phyloP scores from a whole-genome alignment of 2,329 filamentous ascomycete genomes.

The Ceratocystis papillata region DNA sequence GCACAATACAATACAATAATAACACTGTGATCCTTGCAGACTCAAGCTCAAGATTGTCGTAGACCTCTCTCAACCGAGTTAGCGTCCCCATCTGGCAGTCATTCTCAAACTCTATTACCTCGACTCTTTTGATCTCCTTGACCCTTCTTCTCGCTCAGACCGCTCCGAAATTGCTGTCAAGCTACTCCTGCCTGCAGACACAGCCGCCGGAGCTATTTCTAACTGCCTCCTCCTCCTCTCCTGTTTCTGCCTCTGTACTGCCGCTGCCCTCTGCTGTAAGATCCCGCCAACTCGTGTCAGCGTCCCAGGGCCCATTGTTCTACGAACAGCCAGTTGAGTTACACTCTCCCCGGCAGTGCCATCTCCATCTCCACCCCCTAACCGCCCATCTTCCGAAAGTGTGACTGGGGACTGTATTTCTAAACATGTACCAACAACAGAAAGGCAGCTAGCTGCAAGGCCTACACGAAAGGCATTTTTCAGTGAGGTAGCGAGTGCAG shows the following conservation, averaged over 20 bases:
- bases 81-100: too few species aligned
- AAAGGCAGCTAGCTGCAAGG: conserved; percentile 43
- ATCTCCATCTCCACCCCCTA: not conserved
- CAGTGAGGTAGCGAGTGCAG: conserved; percentile 52
- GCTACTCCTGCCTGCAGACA: not conserved
- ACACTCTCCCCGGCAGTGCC: not conserved
- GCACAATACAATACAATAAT: too few species aligned
- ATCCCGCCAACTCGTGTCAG: not conserved
- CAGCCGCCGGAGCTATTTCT: not conserved
- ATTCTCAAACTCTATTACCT: not conserved
- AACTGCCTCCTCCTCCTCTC: not conserved
- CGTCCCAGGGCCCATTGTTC: not conserved
- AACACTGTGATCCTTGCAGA: too few species aligned
- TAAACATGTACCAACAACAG: conserved; percentile 41
- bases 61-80: too few species aligned
- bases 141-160: conserved; percentile 2
- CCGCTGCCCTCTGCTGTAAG: not conserved
- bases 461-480: conserved; percentile 50
- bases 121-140: not conserved
- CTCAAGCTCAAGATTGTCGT: too few species aligned
- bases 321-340: not conserved
- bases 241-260: not conserved
- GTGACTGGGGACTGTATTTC: not conserved
- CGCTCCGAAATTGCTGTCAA: conserved; percentile 7
- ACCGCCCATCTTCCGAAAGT: too few species aligned